Conservation (phyloP, 768 basidiomycete species). For the Hygrophorus russula region DNA sequence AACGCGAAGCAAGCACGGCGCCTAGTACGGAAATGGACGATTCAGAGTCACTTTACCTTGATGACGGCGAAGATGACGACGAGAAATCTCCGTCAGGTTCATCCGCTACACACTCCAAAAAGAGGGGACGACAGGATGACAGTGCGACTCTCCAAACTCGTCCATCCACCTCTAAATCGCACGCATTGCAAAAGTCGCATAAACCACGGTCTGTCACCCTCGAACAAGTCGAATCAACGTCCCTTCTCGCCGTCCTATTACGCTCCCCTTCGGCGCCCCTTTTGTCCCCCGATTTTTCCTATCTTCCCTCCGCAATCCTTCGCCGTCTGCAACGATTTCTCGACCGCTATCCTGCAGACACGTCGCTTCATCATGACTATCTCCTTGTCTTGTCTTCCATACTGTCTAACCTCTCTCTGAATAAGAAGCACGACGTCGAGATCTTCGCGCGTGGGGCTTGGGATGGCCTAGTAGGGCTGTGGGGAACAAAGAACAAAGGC, state of each 20-base stretch:
- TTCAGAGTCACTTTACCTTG: slow-evolving; percentile 16
- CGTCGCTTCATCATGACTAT: slow-evolving; percentile 70
- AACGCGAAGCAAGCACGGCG: neutral
- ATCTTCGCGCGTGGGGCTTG: slow-evolving; percentile 54
- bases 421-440: slow-evolving; percentile 47
- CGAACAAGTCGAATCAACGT: slow-evolving; percentile 66
- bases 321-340: slow-evolving; percentile 43
- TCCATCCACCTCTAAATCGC: slow-evolving; percentile 13
- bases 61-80: slow-evolving; percentile 17
- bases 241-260: slow-evolving; percentile 50
- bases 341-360: slow-evolving; percentile 53
- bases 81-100: slow-evolving; percentile 12
- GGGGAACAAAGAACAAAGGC: slow-evolving; percentile 58
- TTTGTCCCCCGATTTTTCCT: slow-evolving; percentile 27
- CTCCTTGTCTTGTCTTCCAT: slow-evolving; percentile 57
- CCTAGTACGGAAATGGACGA: slow-evolving; percentile 12
- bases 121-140: slow-evolving; percentile 23
- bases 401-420: slow-evolving; percentile 70
- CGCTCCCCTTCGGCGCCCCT: slow-evolving; percentile 49
- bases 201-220: slow-evolving; percentile 22
- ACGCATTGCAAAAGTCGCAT: slow-evolving; percentile 8
- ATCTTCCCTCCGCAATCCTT: slow-evolving; percentile 45
- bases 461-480: slow-evolving; percentile 54
- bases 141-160: slow-evolving; percentile 4
- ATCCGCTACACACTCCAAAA: slow-evolving; percentile 17